A percentile compares a stretch with the other conserved stretches of the same genome.
phyloP scores from a whole-genome alignment of 352 stramenopile genomes.

The Lagenidium giganteum region DNA sequence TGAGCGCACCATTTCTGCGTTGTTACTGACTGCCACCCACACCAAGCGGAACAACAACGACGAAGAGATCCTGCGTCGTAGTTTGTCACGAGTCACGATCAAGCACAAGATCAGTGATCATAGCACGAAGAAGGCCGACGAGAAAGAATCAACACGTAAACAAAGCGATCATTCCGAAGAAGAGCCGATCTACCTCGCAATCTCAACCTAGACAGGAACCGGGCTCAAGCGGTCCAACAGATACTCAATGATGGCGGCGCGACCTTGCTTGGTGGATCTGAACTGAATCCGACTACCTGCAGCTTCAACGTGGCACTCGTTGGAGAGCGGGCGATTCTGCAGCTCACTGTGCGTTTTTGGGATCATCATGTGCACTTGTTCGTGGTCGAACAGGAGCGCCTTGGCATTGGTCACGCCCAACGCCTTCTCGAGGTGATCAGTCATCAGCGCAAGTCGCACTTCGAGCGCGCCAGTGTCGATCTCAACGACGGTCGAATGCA shows the following conservation, averaged over 20 bases:
- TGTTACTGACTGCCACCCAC: background rate
- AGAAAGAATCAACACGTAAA: background rate
- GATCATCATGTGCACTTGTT: slow-evolving; percentile 40
- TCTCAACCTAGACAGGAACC: slow-evolving; percentile 38
- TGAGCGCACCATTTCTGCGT: background rate
- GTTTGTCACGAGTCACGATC: slow-evolving; percentile 49
- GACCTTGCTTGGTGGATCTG: slow-evolving; percentile 49
- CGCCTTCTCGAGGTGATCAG: slow-evolving; percentile 34
- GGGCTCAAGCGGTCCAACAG: slow-evolving; percentile 21
- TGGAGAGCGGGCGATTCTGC: slow-evolving; percentile 40
- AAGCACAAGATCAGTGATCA: slow-evolving; percentile 30
- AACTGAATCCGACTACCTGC: slow-evolving; percentile 39
- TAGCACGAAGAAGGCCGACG: slow-evolving; percentile 4
- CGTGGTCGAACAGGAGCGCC: slow-evolving; percentile 25
- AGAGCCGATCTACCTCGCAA: slow-evolving; percentile 42
- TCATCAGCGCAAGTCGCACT: slow-evolving; percentile 38
- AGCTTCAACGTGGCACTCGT: slow-evolving; percentile 50
- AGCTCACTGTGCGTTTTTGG: slow-evolving; percentile 17
- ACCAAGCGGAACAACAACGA: slow-evolving; percentile 16
- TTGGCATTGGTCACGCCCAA: slow-evolving; percentile 4
- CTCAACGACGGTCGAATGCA: slow-evolving; percentile 47
- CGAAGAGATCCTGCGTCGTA: slow-evolving; percentile 48
- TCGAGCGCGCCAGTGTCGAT: slow-evolving; percentile 37
- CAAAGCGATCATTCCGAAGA: too few species aligned
- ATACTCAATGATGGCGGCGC: slow-evolving; percentile 44